Base-by-base conservation (phyloP, 169 alveolate genomes). In the Plasmodium fragile region DNA sequence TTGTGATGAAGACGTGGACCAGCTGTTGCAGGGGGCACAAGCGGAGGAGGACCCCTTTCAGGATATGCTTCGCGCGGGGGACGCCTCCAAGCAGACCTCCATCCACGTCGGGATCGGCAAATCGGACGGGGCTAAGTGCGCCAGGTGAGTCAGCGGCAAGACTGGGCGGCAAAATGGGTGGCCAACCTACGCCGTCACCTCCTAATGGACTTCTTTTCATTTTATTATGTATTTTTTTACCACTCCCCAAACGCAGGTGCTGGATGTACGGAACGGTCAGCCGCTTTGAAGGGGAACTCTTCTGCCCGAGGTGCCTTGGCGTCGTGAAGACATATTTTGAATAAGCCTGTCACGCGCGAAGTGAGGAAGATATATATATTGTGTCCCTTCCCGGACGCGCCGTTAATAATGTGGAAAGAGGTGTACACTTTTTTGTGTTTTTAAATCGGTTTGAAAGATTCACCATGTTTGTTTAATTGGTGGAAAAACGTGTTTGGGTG, bases 251-350 rank as follows among this genome's bases (percentile, higher is more conserved):
- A 22, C 39, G 43, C 79, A 85, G 93, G 84, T 85, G 93, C 53
- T 85, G 93, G 93, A 85, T 85, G 93, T 85, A 73, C 71, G 93
- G 93, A 16, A 85, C 85, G 65, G 87, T 75, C 49, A 45, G 79
- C 28, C 65, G 65, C 25, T 85, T 85, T 49, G 84, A 85, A 77
- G 93, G 84, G n/a, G 84, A 49, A 11, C 79, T 73, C 65, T 41
- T 85, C 45, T 85, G 93, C 79, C 93, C 93, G 39, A 85, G 93
- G 45, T 85, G 93, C 43, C 39, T 69, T 13, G 30, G 65, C 49
- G 84, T 85, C n/a, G 70, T 85, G 5, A 84, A 84, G 59, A 41
- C 53, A 72, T 75, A 72, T 28, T 85, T 85, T 25, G 45, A 39
- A 82, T 32, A 59, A 82, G 71, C 30, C 13, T 59, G 36, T 39